Percentiles rank a stretch among this genome's conserved stretches.
Conservation (phyloP, 2,329 filamentous ascomycete genomes). For the Podosphaera leucotricha region DNA sequence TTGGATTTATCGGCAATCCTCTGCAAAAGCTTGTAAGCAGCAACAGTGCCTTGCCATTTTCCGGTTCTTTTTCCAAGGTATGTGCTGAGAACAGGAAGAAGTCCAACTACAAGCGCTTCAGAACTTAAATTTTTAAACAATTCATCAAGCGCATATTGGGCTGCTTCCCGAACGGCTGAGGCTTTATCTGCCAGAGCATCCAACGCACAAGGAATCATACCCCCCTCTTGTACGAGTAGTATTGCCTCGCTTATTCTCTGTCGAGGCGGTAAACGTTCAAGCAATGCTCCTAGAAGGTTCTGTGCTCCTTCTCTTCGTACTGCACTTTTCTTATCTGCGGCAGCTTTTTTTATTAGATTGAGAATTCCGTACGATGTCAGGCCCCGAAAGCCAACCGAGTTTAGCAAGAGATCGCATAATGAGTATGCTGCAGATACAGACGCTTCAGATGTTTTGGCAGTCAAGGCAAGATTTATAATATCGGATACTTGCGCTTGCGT, state of each 20-base stretch:
- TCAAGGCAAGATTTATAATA: conserved; percentile 42
- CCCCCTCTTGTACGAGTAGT: conserved; percentile 61
- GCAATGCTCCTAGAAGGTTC: conserved; percentile 80
- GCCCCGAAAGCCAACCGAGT: conserved; percentile 39
- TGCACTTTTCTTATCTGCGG: conserved; percentile 80
- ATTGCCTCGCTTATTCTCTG: conserved; percentile 60
- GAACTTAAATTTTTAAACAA: conserved; percentile 57
- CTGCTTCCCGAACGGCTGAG: conserved; percentile 66
- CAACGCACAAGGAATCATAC: conserved; percentile 46
- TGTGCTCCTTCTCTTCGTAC: conserved; percentile 72
- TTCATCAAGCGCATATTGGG: conserved; percentile 81
- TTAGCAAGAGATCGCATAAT: conserved; percentile 37
- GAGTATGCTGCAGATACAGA: conserved; percentile 40
- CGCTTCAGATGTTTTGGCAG: conserved; percentile 27
- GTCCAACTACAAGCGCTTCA: conserved; percentile 61
- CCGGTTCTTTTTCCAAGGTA: conserved; percentile 69
- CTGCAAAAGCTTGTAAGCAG: conserved; percentile 62
- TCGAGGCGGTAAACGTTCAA: conserved; percentile 64
- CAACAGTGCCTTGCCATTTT: conserved; percentile 94
- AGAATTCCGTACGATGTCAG: conserved; percentile 37
- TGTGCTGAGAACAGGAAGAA: conserved; percentile 49
- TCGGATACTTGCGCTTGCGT: conserved; percentile 40
- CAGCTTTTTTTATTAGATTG: conserved; percentile 48
- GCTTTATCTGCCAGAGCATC: conserved; percentile 83
- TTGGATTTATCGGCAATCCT: conserved; percentile 91